Base-by-base conservation (phyloP, 75 land plant species). In the Sequoiadendron giganteum region DNA sequence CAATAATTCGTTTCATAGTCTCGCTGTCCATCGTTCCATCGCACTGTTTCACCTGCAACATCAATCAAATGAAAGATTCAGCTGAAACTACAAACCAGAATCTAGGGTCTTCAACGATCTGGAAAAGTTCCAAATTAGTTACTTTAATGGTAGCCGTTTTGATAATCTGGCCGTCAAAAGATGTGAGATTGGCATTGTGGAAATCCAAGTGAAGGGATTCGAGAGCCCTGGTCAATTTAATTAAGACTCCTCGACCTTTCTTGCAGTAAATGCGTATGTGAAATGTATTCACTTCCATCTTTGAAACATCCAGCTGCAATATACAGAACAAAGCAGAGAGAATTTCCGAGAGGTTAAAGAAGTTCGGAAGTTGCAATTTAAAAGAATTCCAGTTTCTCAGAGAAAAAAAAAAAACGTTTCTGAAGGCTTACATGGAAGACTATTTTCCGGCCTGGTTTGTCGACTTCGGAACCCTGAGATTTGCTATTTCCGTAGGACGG, bases 271-370 rank as follows among this genome's bases (percentile, higher is more conserved):
- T 88, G 1, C 93, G 87, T 34, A 92, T 54, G 25, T 92, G 91
- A 73, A 88, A 92, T 10, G 89, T 88, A 78, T 72, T 79, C 19
- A 88, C 92, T 88, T 92, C 93, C 82, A 92, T 38, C 45, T 89
- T 84, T 16, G 92, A 79, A 34, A 92, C 92, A n/a, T 92, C 93
- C 83, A 92, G 49, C 93, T 92, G 92, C 77, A 10, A 65, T 65
- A 19, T 5, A 65, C 70, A 75, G 4, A 72, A 25, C 5, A 34
- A 75, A 65, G 15, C 72, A 21, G 25, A 25, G 55, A 52, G 55
- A 52, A 52, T 52, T 52, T 52, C 15, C 2, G 16, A 13, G 14
- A 13, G 14, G 15, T 52, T 52, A 52, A 52, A 11, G 54, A 52
- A 52, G 54, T 13, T 13, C 14, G 15, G 2, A 52, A 52, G 14